Evolutionary conservation across 305 asterid species (phyloP), one percentile per base, ranked within the genome.

Genomic region (Galium porrigens): DNA sequence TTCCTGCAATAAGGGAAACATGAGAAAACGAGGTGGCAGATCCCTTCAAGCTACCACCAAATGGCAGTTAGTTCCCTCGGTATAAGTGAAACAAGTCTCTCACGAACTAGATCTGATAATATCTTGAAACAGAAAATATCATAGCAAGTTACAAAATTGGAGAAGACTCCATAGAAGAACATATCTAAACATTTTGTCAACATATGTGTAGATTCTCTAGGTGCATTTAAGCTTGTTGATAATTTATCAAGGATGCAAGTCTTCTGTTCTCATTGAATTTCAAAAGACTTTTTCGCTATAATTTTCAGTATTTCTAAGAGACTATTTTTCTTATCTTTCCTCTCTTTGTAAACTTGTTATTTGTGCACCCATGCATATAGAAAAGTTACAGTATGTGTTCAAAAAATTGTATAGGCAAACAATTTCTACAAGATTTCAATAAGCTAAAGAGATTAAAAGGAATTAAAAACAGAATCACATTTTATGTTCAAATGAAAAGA

Each of bases 1-100:
- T 71, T 85, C 99, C 99, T 92, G 78, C 46, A 80, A 64, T 27
- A 51, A 75, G 57, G 32, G 48, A 77, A 25, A 59, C 52, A 70
- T 65, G 42, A 75, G 64, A 63, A 61, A 62, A 67, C 14, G 64
- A 46, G 27, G 68, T 70, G 20, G 15, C 52, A 34, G 25, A 39
- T 3, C 63, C 54, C 63, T 54, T 65, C 32, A 20, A 36, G 20
- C 37, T 59, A 59, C 49, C 33, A 27, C 22, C 42, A 44, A 30
- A 17, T 42, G 22, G 30, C 61, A 60, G 30, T 33, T 36, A 17
- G 33, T 6, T 3, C 59, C 4, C 18, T 49, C 54, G 25, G 61
- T 34, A 22, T 59, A 34, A 57, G 37, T 20, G 56, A 8, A 11
- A 68, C 10, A 48, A 1, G 6, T 5, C 56, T 4, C 22, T 30